Evolutionary conservation across 2,329 filamentous ascomycete genomes (phyloP).

Genomic region (Endoconidiophora laricicola): DNA sequence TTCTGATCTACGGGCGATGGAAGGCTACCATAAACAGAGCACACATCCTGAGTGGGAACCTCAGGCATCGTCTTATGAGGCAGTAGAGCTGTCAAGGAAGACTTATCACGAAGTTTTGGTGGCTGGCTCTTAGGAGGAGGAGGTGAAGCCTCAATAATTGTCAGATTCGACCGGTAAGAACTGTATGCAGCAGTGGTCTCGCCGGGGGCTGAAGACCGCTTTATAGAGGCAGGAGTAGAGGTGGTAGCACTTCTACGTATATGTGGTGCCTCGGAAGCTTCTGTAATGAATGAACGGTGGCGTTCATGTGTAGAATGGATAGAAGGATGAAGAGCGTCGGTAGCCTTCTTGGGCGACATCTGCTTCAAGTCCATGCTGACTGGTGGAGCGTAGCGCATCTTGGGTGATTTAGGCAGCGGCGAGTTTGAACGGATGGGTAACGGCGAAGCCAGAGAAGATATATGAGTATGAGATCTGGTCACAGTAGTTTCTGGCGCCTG

Average conservation of each 20-base stretch:
- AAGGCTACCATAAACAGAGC: slow-evolving; percentile 5
- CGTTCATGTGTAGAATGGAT: not conserved
- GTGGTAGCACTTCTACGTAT: not conserved
- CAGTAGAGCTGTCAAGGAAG: slow-evolving; percentile 4
- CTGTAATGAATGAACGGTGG: slow-evolving; percentile 6
- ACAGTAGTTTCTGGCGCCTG: not conserved
- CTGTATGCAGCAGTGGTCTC: not conserved
- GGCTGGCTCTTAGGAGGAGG: not conserved
- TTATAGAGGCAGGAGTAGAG: not conserved
- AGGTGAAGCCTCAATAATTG: not conserved
- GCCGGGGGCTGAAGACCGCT: not conserved
- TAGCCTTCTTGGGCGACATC: slow-evolving; percentile 3
- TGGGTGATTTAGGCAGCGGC: not conserved
- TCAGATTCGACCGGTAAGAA: not conserved
- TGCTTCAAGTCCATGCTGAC: slow-evolving; percentile 7
- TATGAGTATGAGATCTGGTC: not conserved
- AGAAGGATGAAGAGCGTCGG: not conserved
- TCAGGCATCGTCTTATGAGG: not conserved
- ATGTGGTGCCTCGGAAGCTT: slow-evolving; percentile 5
- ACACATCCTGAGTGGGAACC: not conserved
- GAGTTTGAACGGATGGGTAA: not conserved
- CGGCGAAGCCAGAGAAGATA: slow-evolving; percentile 7
- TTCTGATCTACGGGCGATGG: not conserved
- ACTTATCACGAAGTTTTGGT: not conserved
- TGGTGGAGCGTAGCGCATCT: slow-evolving; percentile 14